phyloP scores from a whole-genome alignment of 1,284 basidiomycete genomes.

The Tilletia indica region DNA sequence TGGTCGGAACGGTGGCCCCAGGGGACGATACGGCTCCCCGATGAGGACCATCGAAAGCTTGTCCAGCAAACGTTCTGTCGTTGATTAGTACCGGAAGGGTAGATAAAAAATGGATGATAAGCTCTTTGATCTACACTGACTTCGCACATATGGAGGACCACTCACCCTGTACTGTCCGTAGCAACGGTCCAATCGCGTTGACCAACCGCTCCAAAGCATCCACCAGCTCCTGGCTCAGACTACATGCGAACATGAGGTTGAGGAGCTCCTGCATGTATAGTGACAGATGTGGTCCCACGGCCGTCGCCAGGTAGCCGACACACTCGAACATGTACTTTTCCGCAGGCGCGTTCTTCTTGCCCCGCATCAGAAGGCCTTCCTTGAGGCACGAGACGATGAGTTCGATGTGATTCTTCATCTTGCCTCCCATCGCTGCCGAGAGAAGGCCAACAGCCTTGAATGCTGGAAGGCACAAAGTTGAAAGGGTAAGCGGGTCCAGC shows the following conservation, averaged over 20 bases:
- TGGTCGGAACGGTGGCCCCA: constrained; percentile 40
- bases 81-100: too few relatives aligned
- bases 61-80: constrained; percentile 60
- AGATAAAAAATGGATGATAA: too few relatives aligned
- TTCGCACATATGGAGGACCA: background rate
- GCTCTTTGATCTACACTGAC: too few relatives aligned
- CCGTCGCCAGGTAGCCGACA: constrained; percentile 89
- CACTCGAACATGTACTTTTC: constrained; percentile 98
- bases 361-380: constrained; percentile 76
- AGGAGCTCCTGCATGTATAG: constrained; percentile 94
- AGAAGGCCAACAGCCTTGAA: constrained; percentile 97
- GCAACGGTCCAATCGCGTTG: constrained; percentile 80
- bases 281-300: constrained; percentile 84
- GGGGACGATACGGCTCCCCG: constrained; percentile 50
- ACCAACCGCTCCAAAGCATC: constrained; percentile 84
- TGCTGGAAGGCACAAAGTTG: constrained; percentile 49
- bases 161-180: constrained; percentile 77
- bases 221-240: constrained; percentile 82
- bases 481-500: too few relatives aligned
- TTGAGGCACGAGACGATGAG: constrained; percentile 88
- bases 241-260: constrained; percentile 93
- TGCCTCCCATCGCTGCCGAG: constrained; percentile 82
- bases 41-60: constrained; percentile 52
- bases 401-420: constrained; percentile 95
- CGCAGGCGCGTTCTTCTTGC: constrained; percentile 86